phyloP scores from a whole-genome alignment of 1,284 basidiomycete species.

The Cutaneotrichosporon mucoides region DNA sequence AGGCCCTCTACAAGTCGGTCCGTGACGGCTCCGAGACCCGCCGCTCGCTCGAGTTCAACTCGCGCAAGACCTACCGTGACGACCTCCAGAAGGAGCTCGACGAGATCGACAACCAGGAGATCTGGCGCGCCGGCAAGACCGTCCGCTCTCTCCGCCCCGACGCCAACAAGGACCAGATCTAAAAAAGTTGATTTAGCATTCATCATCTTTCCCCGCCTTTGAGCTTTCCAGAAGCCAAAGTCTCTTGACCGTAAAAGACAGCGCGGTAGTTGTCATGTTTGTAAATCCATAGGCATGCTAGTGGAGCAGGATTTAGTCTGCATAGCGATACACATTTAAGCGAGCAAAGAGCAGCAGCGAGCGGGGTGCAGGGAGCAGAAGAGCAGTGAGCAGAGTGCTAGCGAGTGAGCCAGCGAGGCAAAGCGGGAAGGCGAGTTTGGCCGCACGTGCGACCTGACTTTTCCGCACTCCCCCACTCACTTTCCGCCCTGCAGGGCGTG shows the following conservation, averaged over 20 bases:
- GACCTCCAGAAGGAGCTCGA: conserved; percentile 91
- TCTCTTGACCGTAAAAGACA: background rate
- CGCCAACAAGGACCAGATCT: conserved; percentile 44
- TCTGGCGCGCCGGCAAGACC: conserved; percentile 85
- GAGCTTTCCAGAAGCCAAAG: background rate
- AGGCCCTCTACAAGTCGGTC: conserved; percentile 89
- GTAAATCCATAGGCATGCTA: conserved; percentile 6
- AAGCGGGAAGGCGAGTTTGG: no score
- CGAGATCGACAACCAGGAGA: conserved; percentile 84
- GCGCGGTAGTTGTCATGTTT: conserved; percentile 2
- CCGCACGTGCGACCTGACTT: no score
- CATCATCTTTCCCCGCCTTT: background rate
- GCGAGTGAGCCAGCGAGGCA: no score
- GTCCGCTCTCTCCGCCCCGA: conserved; percentile 50
- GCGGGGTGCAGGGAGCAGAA: background rate
- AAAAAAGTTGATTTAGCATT: conserved; percentile 13
- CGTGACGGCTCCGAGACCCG: conserved; percentile 93
- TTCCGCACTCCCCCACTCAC: no score
- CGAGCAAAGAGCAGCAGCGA: background rate
- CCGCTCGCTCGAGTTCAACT: conserved; percentile 95
- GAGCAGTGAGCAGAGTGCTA: no score
- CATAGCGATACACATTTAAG: background rate
- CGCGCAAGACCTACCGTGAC: conserved; percentile 84
- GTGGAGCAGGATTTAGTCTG: conserved; percentile 1
- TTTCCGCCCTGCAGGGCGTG: no score